These are phyloP conservation scores for Flaveria linearis DNA, from an alignment of 129 eudicot species.

Conservation along the genomic window DNA sequence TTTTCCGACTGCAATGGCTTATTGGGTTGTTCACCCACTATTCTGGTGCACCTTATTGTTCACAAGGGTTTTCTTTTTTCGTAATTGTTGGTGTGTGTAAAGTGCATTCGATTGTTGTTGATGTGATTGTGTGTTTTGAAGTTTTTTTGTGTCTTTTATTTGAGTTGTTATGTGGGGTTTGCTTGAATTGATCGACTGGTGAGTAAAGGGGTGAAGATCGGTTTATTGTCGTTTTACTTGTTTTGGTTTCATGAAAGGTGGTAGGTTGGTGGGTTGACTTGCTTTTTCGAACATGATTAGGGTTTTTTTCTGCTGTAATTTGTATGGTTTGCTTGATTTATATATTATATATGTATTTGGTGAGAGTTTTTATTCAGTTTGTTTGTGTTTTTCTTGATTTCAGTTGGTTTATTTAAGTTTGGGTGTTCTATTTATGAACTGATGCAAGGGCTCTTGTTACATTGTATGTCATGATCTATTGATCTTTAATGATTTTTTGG, in stretches of 20 bases:
- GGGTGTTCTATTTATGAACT: slow-evolving; percentile 25
- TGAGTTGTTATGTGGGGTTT: slow-evolving; percentile 23
- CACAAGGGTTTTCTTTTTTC: slow-evolving; percentile 26
- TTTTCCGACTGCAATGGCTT: slow-evolving; percentile 10
- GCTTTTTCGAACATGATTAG: slow-evolving; percentile 19
- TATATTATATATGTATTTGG: not conserved
- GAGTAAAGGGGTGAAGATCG: not conserved
- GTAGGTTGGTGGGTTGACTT: slow-evolving; percentile 91
- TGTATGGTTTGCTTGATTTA: slow-evolving; percentile 29
- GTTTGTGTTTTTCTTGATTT: slow-evolving; percentile 12
- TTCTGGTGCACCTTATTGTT: slow-evolving; percentile 12
- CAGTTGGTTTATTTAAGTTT: not conserved
- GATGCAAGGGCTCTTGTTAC: slow-evolving; percentile 27
- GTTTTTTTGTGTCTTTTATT: not conserved
- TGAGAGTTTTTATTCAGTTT: slow-evolving; percentile 8
- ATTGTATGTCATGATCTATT: slow-evolving; percentile 4
- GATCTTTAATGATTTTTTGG: not conserved
- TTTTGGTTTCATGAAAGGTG: slow-evolving; percentile 57
- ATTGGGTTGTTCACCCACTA: not conserved
- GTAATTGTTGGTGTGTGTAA: not conserved
- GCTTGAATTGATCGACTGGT: not conserved
- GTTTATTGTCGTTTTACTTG: slow-evolving; percentile 18
- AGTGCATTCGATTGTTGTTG: slow-evolving; percentile 25
- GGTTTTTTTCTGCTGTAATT: slow-evolving; percentile 22
- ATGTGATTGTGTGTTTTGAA: slow-evolving; percentile 19